Evolutionary conservation across 139 green algal genomes (phyloP), one percentile per base, ranked within the genome.

Genomic region (Volvox africanus): DNA sequence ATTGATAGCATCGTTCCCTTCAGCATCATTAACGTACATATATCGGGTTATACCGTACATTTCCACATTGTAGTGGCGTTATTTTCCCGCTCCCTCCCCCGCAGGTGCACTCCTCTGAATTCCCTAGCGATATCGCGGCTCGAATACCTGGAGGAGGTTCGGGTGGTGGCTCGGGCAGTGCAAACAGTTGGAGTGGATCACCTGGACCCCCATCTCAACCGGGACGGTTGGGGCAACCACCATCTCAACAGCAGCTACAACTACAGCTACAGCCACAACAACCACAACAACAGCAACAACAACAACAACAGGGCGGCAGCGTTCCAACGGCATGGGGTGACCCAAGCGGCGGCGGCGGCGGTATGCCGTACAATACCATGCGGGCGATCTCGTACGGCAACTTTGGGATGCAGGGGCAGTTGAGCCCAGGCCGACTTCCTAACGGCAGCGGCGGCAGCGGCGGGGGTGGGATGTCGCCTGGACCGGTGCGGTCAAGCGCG

Each of bases 261-360:
- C 44, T 55, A 55, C 44, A 55, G 44, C 44, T 55, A 55, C 44
- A 55, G 44, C 44, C 9, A 55, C 44, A 55, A 9, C 44, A 5
- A 20, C 32, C 61, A 19, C 32, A 33, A 24, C 75, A 33, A 35
- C 13, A 33, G 30, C 30, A 82, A 20, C 76, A 82, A 35, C 76
- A 82, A 32, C 76, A 82, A 24, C 76, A 82, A 11, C 76, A 61
- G 33, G 30, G 30, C 13, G 76, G 30, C 13, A 44, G 26, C 11
- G 78, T 84, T 35, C 78, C 78, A 26, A 84, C 78, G 21, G 78
- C 78, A 6, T 84, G 78, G 78, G 36, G 9, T 32, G 78, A 84
- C 36, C 36, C 78, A 17, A 67, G 36, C 36, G 78, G 78, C 36
- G 35, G 28, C 78, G 36, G 36, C 11, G 13, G 17, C 35, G 78